Conservation (phyloP, 192 early-diverging fungal genomes). For the Coemansia erecta region DNA sequence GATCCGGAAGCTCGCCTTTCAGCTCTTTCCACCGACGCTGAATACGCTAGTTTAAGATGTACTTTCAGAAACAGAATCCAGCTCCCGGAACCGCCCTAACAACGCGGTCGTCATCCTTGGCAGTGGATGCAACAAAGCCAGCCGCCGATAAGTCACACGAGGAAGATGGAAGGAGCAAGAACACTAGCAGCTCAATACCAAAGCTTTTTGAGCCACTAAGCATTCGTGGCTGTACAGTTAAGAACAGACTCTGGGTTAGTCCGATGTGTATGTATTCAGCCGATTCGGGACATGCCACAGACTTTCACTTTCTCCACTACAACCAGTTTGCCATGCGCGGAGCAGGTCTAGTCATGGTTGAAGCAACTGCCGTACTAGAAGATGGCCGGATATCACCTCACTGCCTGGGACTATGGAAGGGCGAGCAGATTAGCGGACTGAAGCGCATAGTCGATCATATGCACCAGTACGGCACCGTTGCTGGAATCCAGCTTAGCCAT, state of each 20-base stretch:
- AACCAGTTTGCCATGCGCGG: constrained; percentile 75
- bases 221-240: constrained; percentile 62
- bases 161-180: constrained; percentile 13
- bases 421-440: constrained; percentile 65
- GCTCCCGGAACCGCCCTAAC: too few relatives aligned
- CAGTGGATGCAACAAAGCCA: constrained; percentile 28
- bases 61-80: too few relatives aligned
- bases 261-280: constrained; percentile 85
- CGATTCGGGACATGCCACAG: constrained; percentile 59
- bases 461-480: constrained; percentile 58
- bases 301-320: constrained; percentile 63
- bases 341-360: constrained; percentile 76
- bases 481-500: constrained; percentile 79
- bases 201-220: constrained; percentile 69
- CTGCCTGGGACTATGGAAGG: constrained; percentile 79
- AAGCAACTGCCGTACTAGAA: constrained; percentile 70
- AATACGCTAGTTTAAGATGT: too few relatives aligned
- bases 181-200: constrained; percentile 15
- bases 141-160: constrained; percentile 25
- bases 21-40: too few relatives aligned
- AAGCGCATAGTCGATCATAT: constrained; percentile 51
- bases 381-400: constrained; percentile 77
- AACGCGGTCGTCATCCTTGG: background rate
- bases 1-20: too few relatives aligned
- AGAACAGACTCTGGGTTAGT: constrained; percentile 74